Conservation (phyloP, 805 yeast genomes). For the Brettanomyces sp. region DNA sequence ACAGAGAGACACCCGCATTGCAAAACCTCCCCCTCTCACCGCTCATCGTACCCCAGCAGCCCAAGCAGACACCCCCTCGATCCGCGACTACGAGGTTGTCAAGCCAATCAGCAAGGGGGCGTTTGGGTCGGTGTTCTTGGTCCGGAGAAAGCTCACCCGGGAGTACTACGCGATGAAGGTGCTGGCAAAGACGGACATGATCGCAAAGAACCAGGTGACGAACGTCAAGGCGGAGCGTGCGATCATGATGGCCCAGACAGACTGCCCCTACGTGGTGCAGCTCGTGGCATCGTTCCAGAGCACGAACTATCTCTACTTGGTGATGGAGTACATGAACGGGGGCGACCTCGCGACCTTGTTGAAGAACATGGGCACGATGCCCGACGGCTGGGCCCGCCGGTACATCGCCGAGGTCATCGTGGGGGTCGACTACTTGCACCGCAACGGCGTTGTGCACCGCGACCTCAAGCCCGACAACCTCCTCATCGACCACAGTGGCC, state of each 20-base stretch:
- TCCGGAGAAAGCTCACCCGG: slow-evolving; percentile 76
- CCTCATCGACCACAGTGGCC: slow-evolving; percentile 79
- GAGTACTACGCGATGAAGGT: slow-evolving; percentile 95
- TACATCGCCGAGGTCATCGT: slow-evolving; percentile 86
- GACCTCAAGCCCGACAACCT: slow-evolving; percentile 94
- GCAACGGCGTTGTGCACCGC: slow-evolving; percentile 83
- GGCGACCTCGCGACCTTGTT: slow-evolving; percentile 90
- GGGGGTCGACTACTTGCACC: slow-evolving; percentile 85
- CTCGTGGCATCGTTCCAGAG: slow-evolving; percentile 84
- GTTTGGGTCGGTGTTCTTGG: slow-evolving; percentile 88
- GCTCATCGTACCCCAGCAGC: slow-evolving; percentile 55
- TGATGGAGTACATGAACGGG: slow-evolving; percentile 93
- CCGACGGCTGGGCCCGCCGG: slow-evolving; percentile 77
- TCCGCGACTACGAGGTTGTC: slow-evolving; percentile 79
- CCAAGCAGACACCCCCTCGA: slow-evolving; percentile 56
- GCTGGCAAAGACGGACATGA: slow-evolving; percentile 87
- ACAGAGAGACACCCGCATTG: neutral
- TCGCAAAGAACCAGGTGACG: slow-evolving; percentile 91
- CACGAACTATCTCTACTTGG: slow-evolving; percentile 75
- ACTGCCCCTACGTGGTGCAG: slow-evolving; percentile 87
- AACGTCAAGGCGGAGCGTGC: slow-evolving; percentile 94
- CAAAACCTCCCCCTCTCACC: slow-evolving; percentile 74
- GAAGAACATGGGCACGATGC: slow-evolving; percentile 71
- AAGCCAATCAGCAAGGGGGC: slow-evolving; percentile 97
- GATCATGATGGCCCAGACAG: slow-evolving; percentile 95